Conservation (phyloP, 1,284 basidiomycete species). For the Salmacisia buchloeana region DNA sequence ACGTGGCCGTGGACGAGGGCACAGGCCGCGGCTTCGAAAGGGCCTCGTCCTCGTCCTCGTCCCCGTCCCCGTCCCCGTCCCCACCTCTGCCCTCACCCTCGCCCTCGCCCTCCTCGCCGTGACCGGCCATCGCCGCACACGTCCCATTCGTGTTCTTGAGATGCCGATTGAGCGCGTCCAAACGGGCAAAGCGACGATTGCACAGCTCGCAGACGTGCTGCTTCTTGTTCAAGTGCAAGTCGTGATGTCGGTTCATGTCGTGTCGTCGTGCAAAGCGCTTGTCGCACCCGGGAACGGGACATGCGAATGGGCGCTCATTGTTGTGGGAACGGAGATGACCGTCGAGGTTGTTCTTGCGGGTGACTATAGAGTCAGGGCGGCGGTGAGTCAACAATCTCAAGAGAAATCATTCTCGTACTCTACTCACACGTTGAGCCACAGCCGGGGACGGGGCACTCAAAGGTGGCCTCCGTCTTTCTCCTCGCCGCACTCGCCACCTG, state of each 20-base stretch:
- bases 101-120: neutral
- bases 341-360: conserved; percentile 56
- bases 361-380: conserved; percentile 21
- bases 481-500: conserved; percentile 84
- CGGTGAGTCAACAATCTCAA: neutral
- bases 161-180: conserved; percentile 77
- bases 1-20: neutral
- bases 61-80: neutral
- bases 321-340: conserved; percentile 94
- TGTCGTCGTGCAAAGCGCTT: conserved; percentile 91
- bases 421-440: conserved; percentile 87
- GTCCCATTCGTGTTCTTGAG: conserved; percentile 7
- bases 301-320: conserved; percentile 87
- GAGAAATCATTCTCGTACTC: conserved; percentile 56
- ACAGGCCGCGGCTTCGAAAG: neutral
- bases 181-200: conserved; percentile 84
- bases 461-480: conserved; percentile 80
- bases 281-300: conserved; percentile 84
- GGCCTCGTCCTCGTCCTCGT: neutral
- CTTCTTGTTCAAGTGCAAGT: conserved; percentile 69
- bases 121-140: neutral
- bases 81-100: neutral
- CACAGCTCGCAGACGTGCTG: conserved; percentile 84
- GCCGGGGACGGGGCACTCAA: conserved; percentile 86
- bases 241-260: conserved; percentile 75